These are phyloP conservation scores for Backusella tuberculispora DNA, from an alignment of 192 early-diverging fungal species.

Conservation along the genomic window DNA sequence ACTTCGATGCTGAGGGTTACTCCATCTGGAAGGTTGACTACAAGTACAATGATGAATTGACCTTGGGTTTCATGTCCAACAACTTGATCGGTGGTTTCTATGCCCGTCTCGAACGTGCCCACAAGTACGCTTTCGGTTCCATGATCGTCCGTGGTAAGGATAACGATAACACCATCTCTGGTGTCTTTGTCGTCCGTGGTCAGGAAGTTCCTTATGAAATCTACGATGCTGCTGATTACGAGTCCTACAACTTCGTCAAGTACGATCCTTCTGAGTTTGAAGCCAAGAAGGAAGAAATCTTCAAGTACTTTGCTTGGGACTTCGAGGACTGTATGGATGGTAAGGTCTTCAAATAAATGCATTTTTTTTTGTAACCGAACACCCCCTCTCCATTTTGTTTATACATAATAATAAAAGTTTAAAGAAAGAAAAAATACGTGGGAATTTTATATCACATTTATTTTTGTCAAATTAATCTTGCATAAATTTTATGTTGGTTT, in stretches of 20 bases:
- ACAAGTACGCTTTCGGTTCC: constrained; percentile 94
- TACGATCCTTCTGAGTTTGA: constrained; percentile 66
- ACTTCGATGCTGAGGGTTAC: constrained; percentile 87
- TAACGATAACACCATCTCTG: constrained; percentile 87
- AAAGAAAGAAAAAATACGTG: not conserved
- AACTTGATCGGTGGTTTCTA: constrained; percentile 95
- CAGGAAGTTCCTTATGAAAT: constrained; percentile 76
- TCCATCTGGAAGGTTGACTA: constrained; percentile 92
- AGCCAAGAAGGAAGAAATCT: constrained; percentile 54
- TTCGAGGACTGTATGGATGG: constrained; percentile 81
- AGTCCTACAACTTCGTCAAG: constrained; percentile 83
- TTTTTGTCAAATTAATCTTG: not conserved
- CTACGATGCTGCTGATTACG: constrained; percentile 85
- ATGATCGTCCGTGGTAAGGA: constrained; percentile 83
- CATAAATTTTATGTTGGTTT: not conserved
- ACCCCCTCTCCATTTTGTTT: not conserved
- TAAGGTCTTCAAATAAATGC: constrained; percentile 81
- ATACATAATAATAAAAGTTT: not conserved
- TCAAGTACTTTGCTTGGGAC: constrained; percentile 81
- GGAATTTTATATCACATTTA: not conserved
- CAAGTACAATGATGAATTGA: constrained; percentile 96
- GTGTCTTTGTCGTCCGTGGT: constrained; percentile 95
- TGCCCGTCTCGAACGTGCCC: constrained; percentile 87
- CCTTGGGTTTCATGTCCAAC: constrained; percentile 87
- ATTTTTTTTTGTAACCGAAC: not conserved